phyloP scores from a whole-genome alignment of 176 grass and related monocot species.

The Oropetium thomaeum region DNA sequence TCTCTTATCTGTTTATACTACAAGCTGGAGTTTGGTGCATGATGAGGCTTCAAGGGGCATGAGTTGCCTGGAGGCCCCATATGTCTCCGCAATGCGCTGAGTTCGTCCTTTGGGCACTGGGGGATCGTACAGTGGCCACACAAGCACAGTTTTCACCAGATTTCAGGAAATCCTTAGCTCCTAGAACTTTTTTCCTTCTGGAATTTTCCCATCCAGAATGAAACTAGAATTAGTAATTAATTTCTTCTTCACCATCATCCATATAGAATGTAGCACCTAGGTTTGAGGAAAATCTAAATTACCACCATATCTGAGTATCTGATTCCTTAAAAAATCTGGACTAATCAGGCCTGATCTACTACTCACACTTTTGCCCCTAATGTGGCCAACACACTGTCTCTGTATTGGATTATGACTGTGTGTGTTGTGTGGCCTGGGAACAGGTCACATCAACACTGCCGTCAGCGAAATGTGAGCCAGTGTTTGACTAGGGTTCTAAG shows the following conservation, averaged over 20 bases:
- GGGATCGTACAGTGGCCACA: slow-evolving; percentile 22
- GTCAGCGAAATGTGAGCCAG: slow-evolving; percentile 28
- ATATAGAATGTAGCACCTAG: not conserved
- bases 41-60: slow-evolving; percentile 56
- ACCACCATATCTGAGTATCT: slow-evolving; percentile 38
- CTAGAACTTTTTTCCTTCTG: slow-evolving; percentile 23
- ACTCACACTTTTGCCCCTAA: slow-evolving; percentile 48
- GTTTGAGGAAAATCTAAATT: slow-evolving; percentile 27
- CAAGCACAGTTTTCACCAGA: slow-evolving; percentile 21
- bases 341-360: slow-evolving; percentile 27
- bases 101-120: slow-evolving; percentile 32
- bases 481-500: slow-evolving; percentile 13
- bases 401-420: slow-evolving; percentile 43
- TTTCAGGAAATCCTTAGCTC: slow-evolving; percentile 8
- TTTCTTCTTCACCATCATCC: slow-evolving; percentile 12
- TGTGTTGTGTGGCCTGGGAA: slow-evolving; percentile 29
- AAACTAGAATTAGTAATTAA: not conserved
- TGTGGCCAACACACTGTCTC: slow-evolving; percentile 53
- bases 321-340: slow-evolving; percentile 49
- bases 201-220: slow-evolving; percentile 15
- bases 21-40: slow-evolving; percentile 66
- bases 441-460: slow-evolving; percentile 44
- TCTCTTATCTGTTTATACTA: slow-evolving; percentile 26
- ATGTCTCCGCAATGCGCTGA: slow-evolving; percentile 46
- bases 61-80: slow-evolving; percentile 66